A percentile compares a stretch with the other conserved stretches of the same genome.
Conservation (phyloP, 2,329 filamentous ascomycete species). For the Botryosphaeria dothidea region DNA sequence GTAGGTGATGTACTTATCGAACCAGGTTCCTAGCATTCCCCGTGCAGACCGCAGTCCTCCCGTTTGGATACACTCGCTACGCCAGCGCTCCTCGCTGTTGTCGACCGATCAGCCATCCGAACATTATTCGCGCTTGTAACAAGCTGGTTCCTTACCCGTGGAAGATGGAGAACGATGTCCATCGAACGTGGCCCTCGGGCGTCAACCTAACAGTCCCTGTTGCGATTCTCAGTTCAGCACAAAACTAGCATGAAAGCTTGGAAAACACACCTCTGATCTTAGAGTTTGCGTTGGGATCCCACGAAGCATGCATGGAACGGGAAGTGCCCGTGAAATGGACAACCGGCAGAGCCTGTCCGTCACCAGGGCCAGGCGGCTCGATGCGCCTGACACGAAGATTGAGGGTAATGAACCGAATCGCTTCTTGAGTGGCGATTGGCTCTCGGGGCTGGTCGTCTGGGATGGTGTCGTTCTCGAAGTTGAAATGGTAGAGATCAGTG, state of each 20-base stretch:
- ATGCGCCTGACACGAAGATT: conserved; percentile 62
- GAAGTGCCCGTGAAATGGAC: conserved; percentile 68
- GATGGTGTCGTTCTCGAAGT: conserved; percentile 55
- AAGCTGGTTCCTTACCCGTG: conserved; percentile 38
- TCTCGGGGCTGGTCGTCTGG: conserved; percentile 41
- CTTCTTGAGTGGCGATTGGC: conserved; percentile 65
- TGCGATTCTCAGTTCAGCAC: neutral
- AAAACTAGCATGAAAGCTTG: neutral
- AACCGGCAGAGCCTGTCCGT: conserved; percentile 61
- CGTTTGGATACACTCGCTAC: conserved; percentile 74
- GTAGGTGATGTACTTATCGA: conserved; percentile 61
- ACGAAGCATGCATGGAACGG: conserved; percentile 61
- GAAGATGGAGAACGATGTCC: conserved; percentile 70
- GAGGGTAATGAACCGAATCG: conserved; percentile 70
- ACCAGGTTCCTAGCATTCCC: conserved; percentile 76
- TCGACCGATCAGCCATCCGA: conserved; percentile 34
- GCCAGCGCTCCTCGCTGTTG: conserved; percentile 69
- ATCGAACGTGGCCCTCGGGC: conserved; percentile 69
- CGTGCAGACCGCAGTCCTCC: conserved; percentile 66
- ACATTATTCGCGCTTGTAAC: conserved; percentile 20
- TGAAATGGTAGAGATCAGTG: conserved; percentile 71
- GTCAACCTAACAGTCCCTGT: conserved; percentile 65
- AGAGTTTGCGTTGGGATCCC: conserved; percentile 70
- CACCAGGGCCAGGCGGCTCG: conserved; percentile 58
- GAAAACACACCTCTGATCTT: conserved; percentile 60